These are phyloP conservation scores for Rhododendron ferrugineum DNA, from an alignment of 148 eudicot genomes.

Conservation along the genomic window DNA sequence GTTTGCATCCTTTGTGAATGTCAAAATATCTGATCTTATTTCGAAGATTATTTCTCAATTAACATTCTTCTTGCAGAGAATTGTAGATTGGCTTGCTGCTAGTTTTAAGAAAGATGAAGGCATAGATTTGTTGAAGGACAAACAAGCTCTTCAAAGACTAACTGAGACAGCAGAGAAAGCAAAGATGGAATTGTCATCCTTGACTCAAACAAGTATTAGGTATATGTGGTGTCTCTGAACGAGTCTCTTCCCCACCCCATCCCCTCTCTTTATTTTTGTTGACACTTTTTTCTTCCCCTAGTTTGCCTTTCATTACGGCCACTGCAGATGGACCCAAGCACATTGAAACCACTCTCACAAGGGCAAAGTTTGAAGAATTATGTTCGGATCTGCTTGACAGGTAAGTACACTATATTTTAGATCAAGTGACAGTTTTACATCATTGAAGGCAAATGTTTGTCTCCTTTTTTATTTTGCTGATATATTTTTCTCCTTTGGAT, in stretches of 20 bases:
- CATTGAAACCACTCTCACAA: slow-evolving; percentile 79
- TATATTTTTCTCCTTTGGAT: not conserved
- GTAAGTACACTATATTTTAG: slow-evolving; percentile 21
- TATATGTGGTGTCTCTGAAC: not conserved
- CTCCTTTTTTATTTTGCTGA: not conserved
- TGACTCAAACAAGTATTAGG: slow-evolving; percentile 67
- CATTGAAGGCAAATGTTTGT: too few relatives aligned
- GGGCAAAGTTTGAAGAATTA: slow-evolving; percentile 82
- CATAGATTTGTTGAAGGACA: slow-evolving; percentile 63
- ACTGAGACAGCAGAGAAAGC: slow-evolving; percentile 75
- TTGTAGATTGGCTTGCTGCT: slow-evolving; percentile 67
- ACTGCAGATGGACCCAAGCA: slow-evolving; percentile 94
- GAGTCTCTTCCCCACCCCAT: not conserved
- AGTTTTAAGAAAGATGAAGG: slow-evolving; percentile 55
- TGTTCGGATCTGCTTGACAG: slow-evolving; percentile 91
- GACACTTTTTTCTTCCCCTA: slow-evolving; percentile 15
- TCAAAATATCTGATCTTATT: too few relatives aligned
- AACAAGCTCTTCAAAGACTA: slow-evolving; percentile 67
- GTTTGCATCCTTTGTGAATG: slow-evolving; percentile 19
- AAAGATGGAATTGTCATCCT: slow-evolving; percentile 68
- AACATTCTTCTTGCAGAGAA: slow-evolving; percentile 36
- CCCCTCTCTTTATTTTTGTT: not conserved
- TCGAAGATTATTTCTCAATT: not conserved
- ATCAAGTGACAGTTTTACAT: not conserved
- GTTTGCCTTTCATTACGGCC: slow-evolving; percentile 86